These are phyloP conservation scores for Polyplosphaeria fusca DNA, from an alignment of 495 filamentous ascomycete genomes.

Conservation along the genomic window DNA sequence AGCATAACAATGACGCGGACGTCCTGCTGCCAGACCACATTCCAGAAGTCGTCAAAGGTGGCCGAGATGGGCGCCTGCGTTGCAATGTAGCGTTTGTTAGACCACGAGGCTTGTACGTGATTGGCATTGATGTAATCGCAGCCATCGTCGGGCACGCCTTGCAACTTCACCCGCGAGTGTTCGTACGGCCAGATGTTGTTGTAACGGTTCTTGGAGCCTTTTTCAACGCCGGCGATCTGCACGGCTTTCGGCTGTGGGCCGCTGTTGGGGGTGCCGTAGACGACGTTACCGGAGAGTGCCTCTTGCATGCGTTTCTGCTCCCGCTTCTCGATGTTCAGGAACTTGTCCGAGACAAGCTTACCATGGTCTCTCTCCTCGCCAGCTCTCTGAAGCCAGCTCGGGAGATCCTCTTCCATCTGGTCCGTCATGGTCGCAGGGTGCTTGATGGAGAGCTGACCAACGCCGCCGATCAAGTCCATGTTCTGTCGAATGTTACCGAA, in stretches of 20 bases:
- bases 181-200: conserved; percentile 98
- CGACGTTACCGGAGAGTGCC: conserved; percentile 66
- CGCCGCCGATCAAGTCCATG: conserved; percentile 90
- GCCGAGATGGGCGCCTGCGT: conserved; percentile 90
- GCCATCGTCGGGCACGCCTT: conserved; percentile 61
- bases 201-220: conserved; percentile 91
- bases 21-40: conserved; percentile 94
- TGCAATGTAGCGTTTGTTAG: conserved; percentile 89
- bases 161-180: conserved; percentile 80
- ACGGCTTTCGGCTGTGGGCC: conserved; percentile 35
- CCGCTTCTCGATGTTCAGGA: conserved; percentile 74
- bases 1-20: conserved; percentile 91
- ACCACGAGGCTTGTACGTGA: conserved; percentile 70
- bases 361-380: conserved; percentile 66
- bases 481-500: conserved; percentile 96
- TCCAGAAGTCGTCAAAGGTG: conserved; percentile 97
- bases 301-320: conserved; percentile 91
- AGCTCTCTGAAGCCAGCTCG: conserved; percentile 72
- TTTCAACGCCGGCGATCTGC: conserved; percentile 84
- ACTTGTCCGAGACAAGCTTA: conserved; percentile 75
- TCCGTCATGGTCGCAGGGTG: conserved; percentile 58
- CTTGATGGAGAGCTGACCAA: conserved; percentile 81
- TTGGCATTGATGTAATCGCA: conserved; percentile 98
- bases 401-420: conserved; percentile 51
- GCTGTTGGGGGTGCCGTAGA: conserved; percentile 46